Evolutionary conservation across 1,139 yeast species (phyloP).

Genomic region (Candida tetrigidarum): DNA sequence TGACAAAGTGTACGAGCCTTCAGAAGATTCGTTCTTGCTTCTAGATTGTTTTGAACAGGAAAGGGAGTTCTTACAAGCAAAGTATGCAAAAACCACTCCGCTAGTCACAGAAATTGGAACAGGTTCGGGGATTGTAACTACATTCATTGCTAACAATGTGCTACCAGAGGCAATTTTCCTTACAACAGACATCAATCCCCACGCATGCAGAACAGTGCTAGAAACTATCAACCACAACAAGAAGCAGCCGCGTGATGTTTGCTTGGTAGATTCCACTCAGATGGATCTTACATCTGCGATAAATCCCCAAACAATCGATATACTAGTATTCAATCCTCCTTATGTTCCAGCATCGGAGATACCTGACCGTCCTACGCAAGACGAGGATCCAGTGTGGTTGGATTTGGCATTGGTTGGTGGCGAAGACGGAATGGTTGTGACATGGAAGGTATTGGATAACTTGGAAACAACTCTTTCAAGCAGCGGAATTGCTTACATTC

Average conservation of each 20-base stretch:
- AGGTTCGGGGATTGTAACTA: constrained; percentile 87
- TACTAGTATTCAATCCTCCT: constrained; percentile 90
- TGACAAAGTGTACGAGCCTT: constrained; percentile 81
- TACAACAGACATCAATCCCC: constrained; percentile 80
- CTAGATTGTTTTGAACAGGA: constrained; percentile 79
- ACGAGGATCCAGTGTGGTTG: constrained; percentile 65
- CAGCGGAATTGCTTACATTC: constrained; percentile 77
- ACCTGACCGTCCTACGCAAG: constrained; percentile 57
- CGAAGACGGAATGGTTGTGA: constrained; percentile 83
- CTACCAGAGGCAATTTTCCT: constrained; percentile 54
- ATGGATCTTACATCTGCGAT: constrained; percentile 60
- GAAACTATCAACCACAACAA: constrained; percentile 56
- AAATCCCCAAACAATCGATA: constrained; percentile 55
- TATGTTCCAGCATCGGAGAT: constrained; percentile 85
- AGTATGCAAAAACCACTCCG: constrained; percentile 42
- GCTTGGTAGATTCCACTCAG: constrained; percentile 57
- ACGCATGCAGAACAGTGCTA: constrained; percentile 64
- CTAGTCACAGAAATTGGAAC: constrained; percentile 85
- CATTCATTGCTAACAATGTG: constrained; percentile 65
- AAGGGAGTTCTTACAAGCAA: constrained; percentile 30
- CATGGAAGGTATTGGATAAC: constrained; percentile 60
- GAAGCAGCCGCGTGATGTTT: constrained; percentile 42
- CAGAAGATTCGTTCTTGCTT: constrained; percentile 87
- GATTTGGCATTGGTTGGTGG: constrained; percentile 94
- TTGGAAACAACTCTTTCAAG: constrained; percentile 52